Base-by-base conservation (phyloP, 129 eudicot genomes). In the Helianthus tuberosus region DNA sequence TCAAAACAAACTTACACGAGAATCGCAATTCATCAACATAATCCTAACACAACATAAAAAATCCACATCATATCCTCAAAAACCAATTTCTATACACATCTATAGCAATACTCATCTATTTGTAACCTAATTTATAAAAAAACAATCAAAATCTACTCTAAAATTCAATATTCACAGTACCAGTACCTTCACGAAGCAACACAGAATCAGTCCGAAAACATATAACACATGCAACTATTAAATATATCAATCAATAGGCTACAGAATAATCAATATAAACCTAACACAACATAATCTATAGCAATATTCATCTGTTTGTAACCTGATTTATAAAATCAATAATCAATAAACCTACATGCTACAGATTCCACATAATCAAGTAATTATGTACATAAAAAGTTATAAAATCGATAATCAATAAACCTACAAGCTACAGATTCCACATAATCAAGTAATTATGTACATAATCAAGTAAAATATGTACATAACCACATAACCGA, bases 401-500 rank as follows among this genome's bases (percentile, higher is more conserved):
- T 39, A 35, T 6, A 35, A 9, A 35, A 20, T 12, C 8, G n/a
- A 10, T 15, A 15, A 46, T 29, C 13, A 47, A 44, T 0, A 16
- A 47, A 60, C 62, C 59, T 46, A 60, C 38, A 61, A 3, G 39
- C 38, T n/a, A 15, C 38, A n/a, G 6, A 27, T 20, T 11, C 25
- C 29, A 46, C 13, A 60, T 11, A 61, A 50, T 10, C 77, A 5
- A 20, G 46, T 57, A 23, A 13, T 7, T 59, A 59, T 5, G 35
- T 6, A 46, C 35, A 54, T 12, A 61, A 50, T 11, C 77, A 6
- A 23, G 46, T 58, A 43, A 25, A 14, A 14, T 60, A 60, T 5
- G 35, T 7, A 47, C 36, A 54, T 35, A 27, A 72, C 23, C 48
- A 47, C 36, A 54, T 20, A 44, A 72, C 41, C 48, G 59, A 74